A percentile compares a stretch with the other conserved stretches of the same genome.
Evolutionary conservation across 805 yeast genomes (phyloP).

Genomic region (Dipodascopsis tothii): DNA sequence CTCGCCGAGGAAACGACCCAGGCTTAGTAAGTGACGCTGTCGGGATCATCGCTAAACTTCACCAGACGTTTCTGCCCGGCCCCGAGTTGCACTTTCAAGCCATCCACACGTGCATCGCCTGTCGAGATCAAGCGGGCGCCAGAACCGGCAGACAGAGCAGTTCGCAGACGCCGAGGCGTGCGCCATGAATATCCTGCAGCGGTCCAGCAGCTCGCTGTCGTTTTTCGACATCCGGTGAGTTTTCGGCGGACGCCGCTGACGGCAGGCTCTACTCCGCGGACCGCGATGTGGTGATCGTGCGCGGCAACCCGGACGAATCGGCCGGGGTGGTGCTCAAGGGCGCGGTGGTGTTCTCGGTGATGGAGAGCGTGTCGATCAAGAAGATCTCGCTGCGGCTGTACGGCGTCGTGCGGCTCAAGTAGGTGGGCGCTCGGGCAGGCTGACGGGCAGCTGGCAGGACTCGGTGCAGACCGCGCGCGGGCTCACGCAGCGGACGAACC

Average conservation of each 20-base stretch:
- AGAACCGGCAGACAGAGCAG: too few species aligned
- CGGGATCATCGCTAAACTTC: too few species aligned
- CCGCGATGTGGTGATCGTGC: constrained; percentile 69
- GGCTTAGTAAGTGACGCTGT: too few species aligned
- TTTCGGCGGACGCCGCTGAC: not conserved
- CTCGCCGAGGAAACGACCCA: too few species aligned
- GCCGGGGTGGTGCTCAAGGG: constrained; percentile 71
- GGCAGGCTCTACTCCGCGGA: constrained; percentile 55
- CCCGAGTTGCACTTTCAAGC: too few species aligned
- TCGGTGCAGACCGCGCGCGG: constrained; percentile 23
- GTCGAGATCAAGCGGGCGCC: too few species aligned
- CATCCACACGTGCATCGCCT: too few species aligned
- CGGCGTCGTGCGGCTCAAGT: constrained; percentile 56
- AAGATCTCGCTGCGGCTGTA: constrained; percentile 56
- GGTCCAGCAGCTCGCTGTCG: constrained; percentile 31
- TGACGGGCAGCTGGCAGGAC: constrained; percentile 21
- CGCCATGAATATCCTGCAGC: constrained; percentile 26
- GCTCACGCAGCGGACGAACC: constrained; percentile 26
- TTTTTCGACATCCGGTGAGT: constrained; percentile 39
- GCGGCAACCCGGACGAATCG: constrained; percentile 74
- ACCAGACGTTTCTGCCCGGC: too few species aligned
- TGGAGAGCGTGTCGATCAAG: constrained; percentile 66
- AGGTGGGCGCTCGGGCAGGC: constrained; percentile 30
- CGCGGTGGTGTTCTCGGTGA: constrained; percentile 62
- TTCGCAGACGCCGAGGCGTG: too few species aligned